phyloP scores from a whole-genome alignment of 352 stramenopile genomes.

The Blastocystis sp. region DNA sequence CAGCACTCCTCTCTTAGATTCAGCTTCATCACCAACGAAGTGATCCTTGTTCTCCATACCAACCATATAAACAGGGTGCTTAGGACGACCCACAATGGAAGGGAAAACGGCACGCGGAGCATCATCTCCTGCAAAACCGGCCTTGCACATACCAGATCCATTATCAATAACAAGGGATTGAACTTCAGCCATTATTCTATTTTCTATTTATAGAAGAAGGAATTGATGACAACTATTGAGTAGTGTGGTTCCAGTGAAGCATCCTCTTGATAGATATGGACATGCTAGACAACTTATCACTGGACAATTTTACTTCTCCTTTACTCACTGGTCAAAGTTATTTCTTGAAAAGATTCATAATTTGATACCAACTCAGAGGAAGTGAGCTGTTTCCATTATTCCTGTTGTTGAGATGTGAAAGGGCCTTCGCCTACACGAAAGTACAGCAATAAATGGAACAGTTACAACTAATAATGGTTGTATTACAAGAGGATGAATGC shows the following conservation, averaged over 20 bases:
- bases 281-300: too few species aligned
- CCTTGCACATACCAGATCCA: conserved; percentile 75
- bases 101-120: conserved; percentile 75
- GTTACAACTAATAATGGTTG: too few species aligned
- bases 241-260: conserved; percentile 26
- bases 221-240: neutral
- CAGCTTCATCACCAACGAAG: conserved; percentile 64
- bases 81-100: conserved; percentile 69
- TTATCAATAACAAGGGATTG: conserved; percentile 71
- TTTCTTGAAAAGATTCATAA: too few species aligned
- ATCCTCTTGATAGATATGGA: neutral
- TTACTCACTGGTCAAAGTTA: too few species aligned
- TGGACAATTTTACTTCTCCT: too few species aligned
- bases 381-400: too few species aligned
- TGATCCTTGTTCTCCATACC: conserved; percentile 88
- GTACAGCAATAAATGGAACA: too few species aligned
- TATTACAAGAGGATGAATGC: too few species aligned
- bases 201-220: neutral
- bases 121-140: conserved; percentile 79
- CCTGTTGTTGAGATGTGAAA: too few species aligned
- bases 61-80: conserved; percentile 88
- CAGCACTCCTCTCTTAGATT: conserved; percentile 82
- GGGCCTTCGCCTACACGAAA: too few species aligned
- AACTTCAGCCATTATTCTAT: conserved; percentile 57
- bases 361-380: too few species aligned